Conservation (phyloP, 345 rosid species). For the Reutealis trisperma region DNA sequence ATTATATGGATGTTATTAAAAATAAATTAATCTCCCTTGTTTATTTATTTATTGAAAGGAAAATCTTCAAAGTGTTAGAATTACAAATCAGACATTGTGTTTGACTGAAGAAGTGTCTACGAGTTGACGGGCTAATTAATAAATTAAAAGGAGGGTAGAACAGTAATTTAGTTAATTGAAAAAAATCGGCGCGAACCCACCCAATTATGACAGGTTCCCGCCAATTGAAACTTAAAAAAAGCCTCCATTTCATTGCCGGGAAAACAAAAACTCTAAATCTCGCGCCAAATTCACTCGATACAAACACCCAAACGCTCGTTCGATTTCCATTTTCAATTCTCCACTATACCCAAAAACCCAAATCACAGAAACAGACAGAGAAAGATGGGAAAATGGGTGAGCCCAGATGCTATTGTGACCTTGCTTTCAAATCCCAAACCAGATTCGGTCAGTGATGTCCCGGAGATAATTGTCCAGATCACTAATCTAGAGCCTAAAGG, state of each 20-base stretch:
- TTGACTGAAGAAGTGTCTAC: no score
- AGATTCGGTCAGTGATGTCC: conserved; percentile 50
- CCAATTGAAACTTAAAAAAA: background rate
- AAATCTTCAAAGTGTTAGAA: no score
- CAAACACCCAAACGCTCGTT: background rate
- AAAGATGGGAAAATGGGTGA: conserved; percentile 51
- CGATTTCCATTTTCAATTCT: background rate
- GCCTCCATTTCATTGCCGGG: background rate
- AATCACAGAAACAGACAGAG: background rate
- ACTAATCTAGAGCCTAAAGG: conserved; percentile 83
- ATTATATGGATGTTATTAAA: no score
- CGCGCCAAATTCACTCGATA: conserved; percentile 11
- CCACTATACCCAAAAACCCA: background rate
- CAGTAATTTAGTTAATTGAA: background rate
- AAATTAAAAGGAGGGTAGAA: background rate
- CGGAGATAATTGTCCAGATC: conserved; percentile 69
- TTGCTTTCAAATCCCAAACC: conserved; percentile 65
- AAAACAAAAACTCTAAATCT: background rate
- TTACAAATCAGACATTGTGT: no score
- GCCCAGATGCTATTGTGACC: conserved; percentile 58
- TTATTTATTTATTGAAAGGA: no score
- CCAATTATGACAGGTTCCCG: background rate
- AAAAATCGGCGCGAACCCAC: background rate
- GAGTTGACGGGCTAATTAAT: no score
- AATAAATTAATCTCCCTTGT: no score